phyloP scores from a whole-genome alignment of 345 rosid genomes.

The Euphorbia pulcherrima region DNA sequence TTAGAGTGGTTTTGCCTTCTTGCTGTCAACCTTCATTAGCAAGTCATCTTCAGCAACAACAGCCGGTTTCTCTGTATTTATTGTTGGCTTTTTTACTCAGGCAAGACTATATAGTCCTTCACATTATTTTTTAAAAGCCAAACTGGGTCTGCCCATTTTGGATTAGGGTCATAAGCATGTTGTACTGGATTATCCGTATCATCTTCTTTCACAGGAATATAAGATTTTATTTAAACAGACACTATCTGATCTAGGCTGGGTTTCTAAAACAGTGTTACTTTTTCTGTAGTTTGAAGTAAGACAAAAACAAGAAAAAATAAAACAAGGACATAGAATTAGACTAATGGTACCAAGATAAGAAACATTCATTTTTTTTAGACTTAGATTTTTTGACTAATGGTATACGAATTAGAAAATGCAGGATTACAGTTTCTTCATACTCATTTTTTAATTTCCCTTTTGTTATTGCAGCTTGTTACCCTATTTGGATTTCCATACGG shows the following conservation, averaged over 20 bases:
- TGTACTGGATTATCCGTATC: not conserved
- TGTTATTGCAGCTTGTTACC: constrained; percentile 51
- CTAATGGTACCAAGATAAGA: not conserved
- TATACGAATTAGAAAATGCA: not conserved
- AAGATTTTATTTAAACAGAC: not conserved
- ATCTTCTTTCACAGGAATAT: not conserved
- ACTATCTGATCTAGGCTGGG: not conserved
- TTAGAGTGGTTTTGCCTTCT: constrained; percentile 75
- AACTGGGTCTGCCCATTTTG: not conserved
- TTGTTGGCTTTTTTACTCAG: constrained; percentile 77
- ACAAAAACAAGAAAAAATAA: no score
- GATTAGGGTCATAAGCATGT: not conserved
- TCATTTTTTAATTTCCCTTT: not conserved
- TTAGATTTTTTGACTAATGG: not conserved
- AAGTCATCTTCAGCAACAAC: constrained; percentile 77
- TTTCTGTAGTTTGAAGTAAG: not conserved
- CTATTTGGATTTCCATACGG: constrained; percentile 61
- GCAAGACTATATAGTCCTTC: constrained; percentile 32
- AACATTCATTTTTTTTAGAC: not conserved
- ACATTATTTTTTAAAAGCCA: not conserved
- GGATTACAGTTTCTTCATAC: not conserved
- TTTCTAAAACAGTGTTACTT: not conserved
- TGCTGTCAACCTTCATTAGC: constrained; percentile 80
- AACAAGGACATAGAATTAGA: no score
- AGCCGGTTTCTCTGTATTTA: constrained; percentile 69